Conservation (phyloP, 805 yeast genomes). For the Kodamaea sagamina region DNA sequence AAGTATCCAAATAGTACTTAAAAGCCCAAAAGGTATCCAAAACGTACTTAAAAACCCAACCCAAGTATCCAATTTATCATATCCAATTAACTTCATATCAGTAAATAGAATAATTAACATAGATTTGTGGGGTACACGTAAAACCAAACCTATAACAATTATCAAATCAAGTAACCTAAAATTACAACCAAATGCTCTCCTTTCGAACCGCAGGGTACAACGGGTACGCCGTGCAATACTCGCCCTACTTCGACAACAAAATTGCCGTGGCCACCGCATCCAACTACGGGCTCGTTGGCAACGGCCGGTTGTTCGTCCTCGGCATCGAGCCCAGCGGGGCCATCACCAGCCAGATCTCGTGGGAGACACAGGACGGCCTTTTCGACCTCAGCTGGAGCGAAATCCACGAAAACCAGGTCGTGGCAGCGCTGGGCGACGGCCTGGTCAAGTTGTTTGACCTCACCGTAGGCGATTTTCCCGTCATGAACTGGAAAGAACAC, state of each 20-base stretch:
- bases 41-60: too few relatives aligned
- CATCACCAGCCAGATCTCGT: constrained; percentile 55
- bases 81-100: too few relatives aligned
- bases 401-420: constrained; percentile 80
- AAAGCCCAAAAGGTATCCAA: too few relatives aligned
- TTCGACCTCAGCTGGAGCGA: constrained; percentile 92
- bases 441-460: constrained; percentile 78
- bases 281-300: constrained; percentile 92
- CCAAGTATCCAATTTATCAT: too few relatives aligned
- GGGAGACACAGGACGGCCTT: constrained; percentile 92
- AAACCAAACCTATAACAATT: neutral
- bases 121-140: too few relatives aligned
- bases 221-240: constrained; percentile 85
- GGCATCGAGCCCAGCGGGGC: constrained; percentile 67
- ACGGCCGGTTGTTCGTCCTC: constrained; percentile 76
- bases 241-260: constrained; percentile 89
- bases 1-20: too few relatives aligned
- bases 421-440: constrained; percentile 89
- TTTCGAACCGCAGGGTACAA: constrained; percentile 78
- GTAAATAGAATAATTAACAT: too few relatives aligned
- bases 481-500: constrained; percentile 77
- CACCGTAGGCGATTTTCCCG: constrained; percentile 65
- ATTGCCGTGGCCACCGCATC: constrained; percentile 89
- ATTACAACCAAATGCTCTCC: constrained; percentile 59
- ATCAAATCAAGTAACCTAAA: too few relatives aligned